Base-by-base conservation (phyloP, 1,284 basidiomycete species). In the Sanghuangporus sanghuang region DNA sequence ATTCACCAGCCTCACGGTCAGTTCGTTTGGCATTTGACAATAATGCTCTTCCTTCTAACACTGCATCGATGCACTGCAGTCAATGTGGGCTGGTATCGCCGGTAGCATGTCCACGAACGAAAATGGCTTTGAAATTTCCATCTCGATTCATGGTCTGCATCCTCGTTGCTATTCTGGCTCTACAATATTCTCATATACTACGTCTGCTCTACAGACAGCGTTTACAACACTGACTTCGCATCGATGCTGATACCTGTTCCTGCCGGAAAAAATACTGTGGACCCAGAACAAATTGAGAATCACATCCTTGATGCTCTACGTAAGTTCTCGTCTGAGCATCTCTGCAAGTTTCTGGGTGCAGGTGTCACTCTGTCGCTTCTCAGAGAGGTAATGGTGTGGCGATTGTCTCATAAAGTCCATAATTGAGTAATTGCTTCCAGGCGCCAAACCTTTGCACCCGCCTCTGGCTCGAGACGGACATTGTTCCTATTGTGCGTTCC, bases 1-100 rank as follows among this genome's bases (percentile, higher is more conserved):
- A 35, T 87, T 81, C 73, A 78, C 86, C 63, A 86, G 83, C 68
- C 79, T 90, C 68, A 87, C 84, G 63, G 89, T 90, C 70, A 74
- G 83, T 77, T 60, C 63, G n/a, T 23, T 11, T 23, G 12, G 6
- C 48, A 55, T 53, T 3, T 62, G 32, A 36, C 49, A 32, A 54
- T 57, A 32, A 54, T 57, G 66, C 68, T 60, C 65, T 35, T 6
- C 32, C 35, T 6, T 44, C 69, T 69, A 57, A 63, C 67, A 48
- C 63, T 52, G 65, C 58, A 68, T 62, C 66, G 62, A 42, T 59
- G 60, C 58, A 67, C 59, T 67, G 36, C 72, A 91, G 89, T 87
- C 90, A 21, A 91, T 92, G 90, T 92, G 90, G 89, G 88, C 86
- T 64, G 90, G 89, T 72, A 80, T 91, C 60, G 86, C 89, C 7